Conservation (phyloP, 805 yeast species). For the Saccharomyces eubayanus region DNA sequence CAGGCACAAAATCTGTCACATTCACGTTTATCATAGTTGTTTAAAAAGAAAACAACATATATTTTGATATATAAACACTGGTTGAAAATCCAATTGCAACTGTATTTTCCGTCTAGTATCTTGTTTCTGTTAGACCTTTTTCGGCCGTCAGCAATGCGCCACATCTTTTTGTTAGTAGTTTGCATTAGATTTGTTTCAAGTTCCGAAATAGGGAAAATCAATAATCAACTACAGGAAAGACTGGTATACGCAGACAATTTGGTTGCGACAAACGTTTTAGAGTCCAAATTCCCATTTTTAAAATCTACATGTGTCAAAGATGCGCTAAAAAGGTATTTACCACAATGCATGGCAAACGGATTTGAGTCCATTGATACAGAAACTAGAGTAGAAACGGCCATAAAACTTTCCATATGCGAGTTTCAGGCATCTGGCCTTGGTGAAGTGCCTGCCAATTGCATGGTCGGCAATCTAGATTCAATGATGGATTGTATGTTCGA, state of each 20-base stretch:
- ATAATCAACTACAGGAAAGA: neutral
- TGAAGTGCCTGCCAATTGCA: constrained; percentile 14
- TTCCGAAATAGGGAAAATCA: neutral
- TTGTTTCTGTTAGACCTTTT: neutral
- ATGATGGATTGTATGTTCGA: constrained; percentile 34
- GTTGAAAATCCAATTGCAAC: neutral
- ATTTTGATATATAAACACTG: neutral
- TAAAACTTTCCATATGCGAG: constrained; percentile 46
- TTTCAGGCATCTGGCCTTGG: constrained; percentile 39
- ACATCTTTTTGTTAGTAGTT: neutral
- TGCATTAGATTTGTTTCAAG: neutral
- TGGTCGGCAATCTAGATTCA: constrained; percentile 5
- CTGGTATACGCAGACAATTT: neutral
- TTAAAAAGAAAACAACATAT: neutral
- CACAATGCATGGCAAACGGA: constrained; percentile 35
- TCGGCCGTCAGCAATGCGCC: neutral
- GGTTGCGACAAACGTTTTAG: neutral
- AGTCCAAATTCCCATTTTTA: constrained; percentile 18
- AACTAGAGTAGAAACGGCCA: constrained; percentile 35
- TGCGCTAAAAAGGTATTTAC: constrained; percentile 36
- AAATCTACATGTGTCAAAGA: constrained; percentile 31
- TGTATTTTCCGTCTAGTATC: neutral
- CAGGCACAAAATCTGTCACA: neutral
- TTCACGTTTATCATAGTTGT: neutral
- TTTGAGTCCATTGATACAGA: constrained; percentile 33